Evolutionary conservation across 2,329 filamentous ascomycete species (phyloP).

Genomic region (Diaporthe amygdali): DNA sequence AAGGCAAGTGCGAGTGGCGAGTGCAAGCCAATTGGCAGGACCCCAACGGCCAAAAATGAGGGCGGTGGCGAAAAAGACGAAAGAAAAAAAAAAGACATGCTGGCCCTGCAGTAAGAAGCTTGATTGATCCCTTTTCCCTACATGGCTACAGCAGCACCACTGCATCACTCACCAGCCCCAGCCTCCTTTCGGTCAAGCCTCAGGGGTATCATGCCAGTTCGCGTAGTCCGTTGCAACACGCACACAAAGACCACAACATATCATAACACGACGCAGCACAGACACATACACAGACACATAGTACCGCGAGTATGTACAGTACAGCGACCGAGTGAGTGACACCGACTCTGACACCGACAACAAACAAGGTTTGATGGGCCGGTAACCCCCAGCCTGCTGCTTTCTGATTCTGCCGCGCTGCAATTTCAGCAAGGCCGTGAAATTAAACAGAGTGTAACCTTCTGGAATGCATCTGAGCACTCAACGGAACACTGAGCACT

Average conservation of each 20-base stretch:
- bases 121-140: conserved; percentile 8
- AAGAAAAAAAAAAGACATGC: background rate
- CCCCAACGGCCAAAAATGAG: background rate
- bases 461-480: conserved; percentile 11
- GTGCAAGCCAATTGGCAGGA: background rate
- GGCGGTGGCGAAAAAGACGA: conserved; percentile 5
- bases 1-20: background rate
- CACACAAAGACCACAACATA: background rate
- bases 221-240: conserved; percentile 3
- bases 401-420: background rate
- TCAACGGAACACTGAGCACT: background rate
- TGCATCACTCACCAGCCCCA: conserved; percentile 8
- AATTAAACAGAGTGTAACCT: conserved; percentile 13
- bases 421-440: background rate
- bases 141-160: conserved; percentile 7
- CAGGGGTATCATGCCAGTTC: conserved; percentile 5
- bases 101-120: conserved; percentile 13
- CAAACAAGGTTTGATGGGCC: conserved; percentile 1
- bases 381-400: background rate
- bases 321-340: background rate
- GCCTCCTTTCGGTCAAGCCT: conserved; percentile 11
- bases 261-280: background rate
- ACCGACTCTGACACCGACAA: background rate
- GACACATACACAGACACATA: background rate
- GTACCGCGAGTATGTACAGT: too few relatives aligned